Evolutionary conservation across 1,284 basidiomycete species (phyloP), one percentile per base, ranked within the genome.

Genomic region (Melampsora larici-populina): DNA sequence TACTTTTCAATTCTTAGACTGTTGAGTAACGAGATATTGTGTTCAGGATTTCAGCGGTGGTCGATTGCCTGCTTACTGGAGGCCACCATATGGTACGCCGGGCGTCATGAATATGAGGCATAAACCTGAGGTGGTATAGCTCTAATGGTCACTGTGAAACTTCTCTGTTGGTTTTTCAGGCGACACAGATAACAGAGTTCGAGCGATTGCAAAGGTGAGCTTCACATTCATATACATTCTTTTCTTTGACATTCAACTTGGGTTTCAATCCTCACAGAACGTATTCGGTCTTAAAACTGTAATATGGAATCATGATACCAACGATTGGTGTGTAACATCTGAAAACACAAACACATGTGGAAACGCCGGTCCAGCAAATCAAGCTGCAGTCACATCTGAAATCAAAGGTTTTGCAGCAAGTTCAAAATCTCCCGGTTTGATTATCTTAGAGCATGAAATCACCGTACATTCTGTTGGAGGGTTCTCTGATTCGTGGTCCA

Each of bases 401-500:
- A 69, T 77, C 65, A 31, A 65, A 15, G 11, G 29, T 18, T 69
- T 77, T 33, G 36, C 63, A 0, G 62, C 40, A 33, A 64, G 64
- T 51, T 29, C 74, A 65, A 92, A 92, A 82, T 84, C 83, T 9
- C 90, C 90, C 8, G 93, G 93, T 58, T 87, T 94, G 26, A 87
- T 94, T 80, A 87, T 92, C 78, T 87, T 95, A 79, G 91, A 94
- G 84, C 94, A 96, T 84, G 93, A 94, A 84, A 85, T 90, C n/a
- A 88, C 86, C n/a, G 85, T 88, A 67, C 82, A 86, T 78, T 87
- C 90, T 29, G 89, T 93, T 55, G 82, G 86, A 63, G 88, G 88
- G 7, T 95, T 93, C 85, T 90, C 91, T 17, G 84, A 86, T 75
- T 84, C 88, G 17, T 94, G 87, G 83, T 89, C 90, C 11, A 79